Evolutionary conservation across 1,284 basidiomycete species (phyloP).

Genomic region (Bjerkandera adusta): DNA sequence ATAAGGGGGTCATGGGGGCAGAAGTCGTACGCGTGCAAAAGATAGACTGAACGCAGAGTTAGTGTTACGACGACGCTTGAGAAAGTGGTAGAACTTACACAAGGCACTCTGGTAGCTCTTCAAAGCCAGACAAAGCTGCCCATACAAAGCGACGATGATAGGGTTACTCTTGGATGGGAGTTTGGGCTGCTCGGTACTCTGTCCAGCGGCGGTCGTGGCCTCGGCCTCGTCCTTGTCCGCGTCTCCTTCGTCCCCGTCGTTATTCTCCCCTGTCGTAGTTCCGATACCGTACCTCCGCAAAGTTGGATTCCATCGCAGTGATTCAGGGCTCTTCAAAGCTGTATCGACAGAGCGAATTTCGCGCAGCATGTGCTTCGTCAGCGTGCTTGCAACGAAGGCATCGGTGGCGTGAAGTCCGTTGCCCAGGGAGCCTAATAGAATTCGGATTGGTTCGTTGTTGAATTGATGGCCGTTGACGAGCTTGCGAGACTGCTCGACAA

Average conservation of each 20-base stretch:
- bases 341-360: conserved; percentile 68
- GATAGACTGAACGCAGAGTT: conserved; percentile 61
- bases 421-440: conserved; percentile 70
- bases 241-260: conserved; percentile 30
- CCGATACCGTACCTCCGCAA: conserved; percentile 49
- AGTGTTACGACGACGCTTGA: conserved; percentile 6
- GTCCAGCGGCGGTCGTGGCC: conserved; percentile 17
- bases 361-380: conserved; percentile 82
- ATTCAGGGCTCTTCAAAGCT: conserved; percentile 58
- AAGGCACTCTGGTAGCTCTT: conserved; percentile 90
- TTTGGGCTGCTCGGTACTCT: conserved; percentile 12
- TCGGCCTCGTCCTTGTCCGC: conserved; percentile 21
- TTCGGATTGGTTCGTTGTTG: conserved; percentile 79
- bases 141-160: conserved; percentile 78
- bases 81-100: conserved; percentile 52
- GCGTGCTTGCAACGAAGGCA: conserved; percentile 69
- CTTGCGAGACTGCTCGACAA: conserved; percentile 74
- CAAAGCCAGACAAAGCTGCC: conserved; percentile 80
- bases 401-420: conserved; percentile 68
- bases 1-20: conserved; percentile 84
- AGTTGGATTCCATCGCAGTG: conserved; percentile 54
- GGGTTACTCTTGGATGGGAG: conserved; percentile 77
- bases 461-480: conserved; percentile 71
- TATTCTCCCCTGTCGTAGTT: conserved; percentile 33
- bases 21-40: conserved; percentile 85